phyloP scores from a whole-genome alignment of 1,284 basidiomycete species.

The Coniferiporia sulphurascens region DNA sequence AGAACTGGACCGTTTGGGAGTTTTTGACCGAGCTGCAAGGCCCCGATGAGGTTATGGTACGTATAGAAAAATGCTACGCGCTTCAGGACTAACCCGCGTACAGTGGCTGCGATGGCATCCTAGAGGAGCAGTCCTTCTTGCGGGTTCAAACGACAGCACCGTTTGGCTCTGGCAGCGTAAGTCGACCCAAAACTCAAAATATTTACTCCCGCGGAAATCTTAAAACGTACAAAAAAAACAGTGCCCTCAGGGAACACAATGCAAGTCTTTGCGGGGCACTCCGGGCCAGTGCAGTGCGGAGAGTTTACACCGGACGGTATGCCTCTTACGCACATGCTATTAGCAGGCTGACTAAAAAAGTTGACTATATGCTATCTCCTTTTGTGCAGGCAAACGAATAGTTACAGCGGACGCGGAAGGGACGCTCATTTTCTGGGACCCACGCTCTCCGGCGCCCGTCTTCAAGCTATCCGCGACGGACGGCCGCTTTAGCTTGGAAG shows the following conservation, averaged over 20 bases:
- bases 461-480: constrained; percentile 76
- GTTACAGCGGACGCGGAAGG: constrained; percentile 86
- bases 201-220: constrained; percentile 16
- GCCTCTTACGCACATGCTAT: constrained; percentile 16
- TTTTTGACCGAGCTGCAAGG: constrained; percentile 90
- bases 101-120: constrained; percentile 98
- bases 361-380: constrained; percentile 11
- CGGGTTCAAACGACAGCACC: constrained; percentile 90
- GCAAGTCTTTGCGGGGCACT: constrained; percentile 94
- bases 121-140: constrained; percentile 83
- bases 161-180: constrained; percentile 98
- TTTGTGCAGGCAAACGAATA: constrained; percentile 70
- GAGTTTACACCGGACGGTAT: constrained; percentile 88
- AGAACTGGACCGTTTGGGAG: constrained; percentile 80
- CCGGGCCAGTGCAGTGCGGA: constrained; percentile 80
- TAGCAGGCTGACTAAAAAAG: constrained; percentile 5
- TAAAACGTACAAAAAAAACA: constrained; percentile 30
- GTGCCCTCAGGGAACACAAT: constrained; percentile 92
- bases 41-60: constrained; percentile 90
- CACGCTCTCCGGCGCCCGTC: constrained; percentile 69
- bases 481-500: constrained; percentile 72
- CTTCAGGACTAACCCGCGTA: not conserved
- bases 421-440: constrained; percentile 89
- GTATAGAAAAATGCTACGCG: constrained; percentile 24
- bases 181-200: constrained; percentile 22